A percentile compares a stretch with the other conserved stretches of the same genome.
Conservation (phyloP, 257 asterid genomes). For the Primulina tabacum region DNA sequence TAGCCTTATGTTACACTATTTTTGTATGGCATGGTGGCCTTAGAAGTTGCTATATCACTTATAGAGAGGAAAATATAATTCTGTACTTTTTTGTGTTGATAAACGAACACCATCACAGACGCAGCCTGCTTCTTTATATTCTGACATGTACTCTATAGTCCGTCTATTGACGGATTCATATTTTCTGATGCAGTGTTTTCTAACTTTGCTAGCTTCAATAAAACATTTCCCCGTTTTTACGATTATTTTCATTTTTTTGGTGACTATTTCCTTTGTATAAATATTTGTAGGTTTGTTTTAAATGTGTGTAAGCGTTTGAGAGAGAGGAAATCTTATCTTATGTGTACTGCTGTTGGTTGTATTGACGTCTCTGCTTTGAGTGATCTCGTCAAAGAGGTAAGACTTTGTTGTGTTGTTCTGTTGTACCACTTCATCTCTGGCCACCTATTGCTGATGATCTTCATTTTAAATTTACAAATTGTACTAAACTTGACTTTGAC, state of each 20-base stretch:
- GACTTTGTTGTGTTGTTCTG: not conserved
- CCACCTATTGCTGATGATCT: not conserved
- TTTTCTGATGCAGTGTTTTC: slow-evolving; percentile 1
- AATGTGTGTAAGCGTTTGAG: slow-evolving; percentile 67
- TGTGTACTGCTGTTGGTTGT: slow-evolving; percentile 82
- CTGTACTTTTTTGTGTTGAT: not conserved
- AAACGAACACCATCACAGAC: too few relatives aligned
- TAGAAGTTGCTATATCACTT: slow-evolving; percentile 2
- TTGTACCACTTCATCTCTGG: not conserved
- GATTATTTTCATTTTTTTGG: slow-evolving; percentile 9
- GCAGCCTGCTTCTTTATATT: slow-evolving; percentile 5
- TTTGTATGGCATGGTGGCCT: not conserved
- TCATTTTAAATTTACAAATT: slow-evolving; percentile 8
- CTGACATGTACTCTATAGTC: not conserved
- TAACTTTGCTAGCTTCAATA: not conserved
- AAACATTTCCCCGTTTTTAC: not conserved
- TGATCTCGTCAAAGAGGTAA: slow-evolving; percentile 88
- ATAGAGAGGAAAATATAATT: not conserved
- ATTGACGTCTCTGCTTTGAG: slow-evolving; percentile 77
- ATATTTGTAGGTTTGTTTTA: slow-evolving; percentile 55
- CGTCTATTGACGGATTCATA: slow-evolving; percentile 2
- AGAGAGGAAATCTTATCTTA: slow-evolving; percentile 77
- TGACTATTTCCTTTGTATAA: slow-evolving; percentile 20
- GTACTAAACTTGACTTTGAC: slow-evolving; percentile 12
- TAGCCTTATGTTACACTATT: not conserved